Base-by-base conservation (phyloP, 2,329 filamentous ascomycete genomes). In the Harringtonia lauricola region DNA sequence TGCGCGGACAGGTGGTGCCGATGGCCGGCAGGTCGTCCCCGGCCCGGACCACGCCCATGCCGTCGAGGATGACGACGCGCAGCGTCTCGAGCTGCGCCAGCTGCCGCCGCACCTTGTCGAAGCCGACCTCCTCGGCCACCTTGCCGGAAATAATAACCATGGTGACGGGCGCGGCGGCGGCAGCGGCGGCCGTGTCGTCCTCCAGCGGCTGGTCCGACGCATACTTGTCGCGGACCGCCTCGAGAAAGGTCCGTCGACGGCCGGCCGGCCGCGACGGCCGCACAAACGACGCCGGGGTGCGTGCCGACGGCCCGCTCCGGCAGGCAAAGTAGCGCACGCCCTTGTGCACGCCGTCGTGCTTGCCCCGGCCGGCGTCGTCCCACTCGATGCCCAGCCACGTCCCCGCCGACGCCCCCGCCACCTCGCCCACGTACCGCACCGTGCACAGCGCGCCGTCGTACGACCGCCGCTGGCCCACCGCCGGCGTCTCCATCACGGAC, bases 351-450 rank as follows among this genome's bases (percentile, higher is more conserved):
- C 92, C 92, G 56, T 90, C 77, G 63, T 98, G 89, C 67, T 95
- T 96, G 48, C 92, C 92, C 55, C 89, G 75, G 31, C 70, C 72
- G 45, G 80, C 68, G 60, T 95, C 86, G 63, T 96, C 90, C 92
- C 92, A 98, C 72, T 98, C 92, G 39, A 96, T 86, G 38, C 92
- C 92, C 29, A 96, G 73, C 89, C 90, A 96, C 49, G 74, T 69
- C 41, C 87, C 86, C 39, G 87, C 86, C 36, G 75, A 71, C 9
- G 87, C 89, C 52, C 83, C 85, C 41, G 76, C 71, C 8, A 96
- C 83, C 29, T 73, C 62, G 36, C 92, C 92, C 48, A 85, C 65
- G 58, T 89, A 96, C 48, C 87, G 81, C 46, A 96, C 74, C 1
- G 90, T 96, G 63, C 89, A 95, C 35, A 84, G 64, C 18, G 79